Evolutionary conservation across 805 yeast species (phyloP).

Genomic region (Pichia ethanolica): DNA sequence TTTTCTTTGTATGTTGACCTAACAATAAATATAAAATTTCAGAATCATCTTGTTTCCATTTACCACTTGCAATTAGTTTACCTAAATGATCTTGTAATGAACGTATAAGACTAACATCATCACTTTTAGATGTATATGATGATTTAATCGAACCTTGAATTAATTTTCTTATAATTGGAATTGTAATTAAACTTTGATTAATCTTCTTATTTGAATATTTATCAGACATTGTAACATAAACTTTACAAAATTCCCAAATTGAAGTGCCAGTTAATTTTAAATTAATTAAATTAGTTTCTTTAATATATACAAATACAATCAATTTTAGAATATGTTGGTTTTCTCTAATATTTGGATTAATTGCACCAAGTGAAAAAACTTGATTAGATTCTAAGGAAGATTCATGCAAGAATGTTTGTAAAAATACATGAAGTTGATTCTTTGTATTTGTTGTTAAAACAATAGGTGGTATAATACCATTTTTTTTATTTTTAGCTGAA

Average conservation of each 20-base stretch:
- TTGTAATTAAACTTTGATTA: constrained; percentile 26
- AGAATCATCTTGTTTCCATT: constrained; percentile 40
- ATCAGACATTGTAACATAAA: constrained; percentile 38
- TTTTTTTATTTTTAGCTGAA: constrained; percentile 4
- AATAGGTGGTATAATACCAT: constrained; percentile 11
- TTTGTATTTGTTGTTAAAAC: constrained; percentile 45
- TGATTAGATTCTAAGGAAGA: constrained; percentile 53
- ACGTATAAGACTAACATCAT: constrained; percentile 38
- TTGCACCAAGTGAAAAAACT: constrained; percentile 62
- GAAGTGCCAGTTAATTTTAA: constrained; percentile 52
- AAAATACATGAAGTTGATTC: constrained; percentile 50
- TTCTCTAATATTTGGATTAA: constrained; percentile 57
- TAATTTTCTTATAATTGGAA: constrained; percentile 39
- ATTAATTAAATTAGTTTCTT: constrained; percentile 45
- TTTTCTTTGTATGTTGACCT: constrained; percentile 30
- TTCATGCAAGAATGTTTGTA: constrained; percentile 53
- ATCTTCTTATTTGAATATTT: constrained; percentile 14
- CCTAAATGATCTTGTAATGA: constrained; percentile 48
- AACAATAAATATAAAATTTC: constrained; percentile 38
- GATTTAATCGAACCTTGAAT: constrained; percentile 49
- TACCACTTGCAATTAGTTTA: constrained; percentile 37
- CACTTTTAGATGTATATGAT: constrained; percentile 41
- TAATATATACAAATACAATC: constrained; percentile 43
- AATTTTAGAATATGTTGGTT: constrained; percentile 44
- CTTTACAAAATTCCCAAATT: constrained; percentile 56